Conservation (phyloP, 768 basidiomycete genomes). For the Tephrocybe sp. region DNA sequence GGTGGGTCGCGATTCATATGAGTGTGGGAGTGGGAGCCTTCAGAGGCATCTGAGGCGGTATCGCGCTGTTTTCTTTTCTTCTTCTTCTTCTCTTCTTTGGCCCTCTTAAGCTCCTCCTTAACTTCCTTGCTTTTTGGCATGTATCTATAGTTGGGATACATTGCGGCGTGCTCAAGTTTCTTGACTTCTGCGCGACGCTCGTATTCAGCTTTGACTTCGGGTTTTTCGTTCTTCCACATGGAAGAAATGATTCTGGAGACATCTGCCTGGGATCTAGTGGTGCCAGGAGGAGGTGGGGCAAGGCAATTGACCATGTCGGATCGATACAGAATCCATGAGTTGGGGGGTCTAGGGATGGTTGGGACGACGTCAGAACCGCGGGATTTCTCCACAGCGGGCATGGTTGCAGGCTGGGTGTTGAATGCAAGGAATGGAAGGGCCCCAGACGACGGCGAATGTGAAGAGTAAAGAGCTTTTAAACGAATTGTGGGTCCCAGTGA, state of each 20-base stretch:
- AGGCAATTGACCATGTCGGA: slow-evolving; percentile 52
- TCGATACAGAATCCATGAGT: slow-evolving; percentile 83
- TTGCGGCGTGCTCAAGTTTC: slow-evolving; percentile 48
- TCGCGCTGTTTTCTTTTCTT: slow-evolving; percentile 8
- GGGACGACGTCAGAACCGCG: slow-evolving; percentile 19
- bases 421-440: neutral
- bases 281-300: slow-evolving; percentile 30
- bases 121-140: slow-evolving; percentile 53
- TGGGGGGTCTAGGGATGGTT: slow-evolving; percentile 62
- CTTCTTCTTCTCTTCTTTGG: slow-evolving; percentile 31
- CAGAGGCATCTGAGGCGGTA: neutral
- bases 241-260: slow-evolving; percentile 61
- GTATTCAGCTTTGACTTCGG: slow-evolving; percentile 45
- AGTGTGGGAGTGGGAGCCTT: slow-evolving; percentile 9
- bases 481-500: slow-evolving; percentile 28
- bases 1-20: slow-evolving; percentile 1
- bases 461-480: neutral
- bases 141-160: slow-evolving; percentile 59
- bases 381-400: slow-evolving; percentile 12
- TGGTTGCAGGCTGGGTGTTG: neutral
- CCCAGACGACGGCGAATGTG: neutral
- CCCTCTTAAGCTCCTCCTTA: slow-evolving; percentile 35
- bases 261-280: slow-evolving; percentile 51
- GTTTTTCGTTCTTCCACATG: slow-evolving; percentile 61
- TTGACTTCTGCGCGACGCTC: slow-evolving; percentile 51